Conservation (phyloP, 257 asterid genomes). For the Penstemon davidsonii region DNA sequence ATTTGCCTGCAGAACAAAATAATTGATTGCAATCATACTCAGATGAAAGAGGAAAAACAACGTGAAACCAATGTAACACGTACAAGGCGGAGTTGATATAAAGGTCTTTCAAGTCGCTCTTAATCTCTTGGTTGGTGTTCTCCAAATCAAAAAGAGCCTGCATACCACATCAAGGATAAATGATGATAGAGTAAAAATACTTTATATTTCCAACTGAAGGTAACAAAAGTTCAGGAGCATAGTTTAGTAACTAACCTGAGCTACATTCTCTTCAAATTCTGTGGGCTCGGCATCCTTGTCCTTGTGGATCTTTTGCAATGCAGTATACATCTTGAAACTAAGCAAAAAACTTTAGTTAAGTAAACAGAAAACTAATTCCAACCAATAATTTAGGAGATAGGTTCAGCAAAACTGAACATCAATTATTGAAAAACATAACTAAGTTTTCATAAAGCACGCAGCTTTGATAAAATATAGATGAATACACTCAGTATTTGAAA, state of each 20-base stretch:
- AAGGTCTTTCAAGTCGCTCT: constrained; percentile 66
- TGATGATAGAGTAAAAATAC: constrained; percentile 31
- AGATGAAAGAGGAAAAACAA: not conserved
- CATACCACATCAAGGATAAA: not conserved
- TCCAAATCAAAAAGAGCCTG: constrained; percentile 73
- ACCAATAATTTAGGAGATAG: not conserved
- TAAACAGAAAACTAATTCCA: not conserved
- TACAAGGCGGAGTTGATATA: constrained; percentile 63
- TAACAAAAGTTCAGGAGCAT: not conserved
- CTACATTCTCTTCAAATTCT: constrained; percentile 42
- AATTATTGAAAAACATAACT: not conserved
- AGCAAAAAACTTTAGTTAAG: not conserved
- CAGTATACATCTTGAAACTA: constrained; percentile 37
- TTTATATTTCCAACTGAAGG: constrained; percentile 18
- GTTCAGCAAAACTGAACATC: not conserved
- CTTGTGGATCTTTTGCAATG: constrained; percentile 41
- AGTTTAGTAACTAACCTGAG: constrained; percentile 33
- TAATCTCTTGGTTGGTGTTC: constrained; percentile 59
- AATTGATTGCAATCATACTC: not conserved
- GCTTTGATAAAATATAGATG: not conserved
- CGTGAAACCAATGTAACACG: constrained; percentile 16
- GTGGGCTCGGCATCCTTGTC: constrained; percentile 46
- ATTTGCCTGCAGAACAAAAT: constrained; percentile 51
- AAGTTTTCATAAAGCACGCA: not conserved
- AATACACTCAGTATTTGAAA: too few relatives aligned